Evolutionary conservation across 495 filamentous ascomycete species (phyloP).

Genomic region (Aspergillus saccharolyticus): DNA sequence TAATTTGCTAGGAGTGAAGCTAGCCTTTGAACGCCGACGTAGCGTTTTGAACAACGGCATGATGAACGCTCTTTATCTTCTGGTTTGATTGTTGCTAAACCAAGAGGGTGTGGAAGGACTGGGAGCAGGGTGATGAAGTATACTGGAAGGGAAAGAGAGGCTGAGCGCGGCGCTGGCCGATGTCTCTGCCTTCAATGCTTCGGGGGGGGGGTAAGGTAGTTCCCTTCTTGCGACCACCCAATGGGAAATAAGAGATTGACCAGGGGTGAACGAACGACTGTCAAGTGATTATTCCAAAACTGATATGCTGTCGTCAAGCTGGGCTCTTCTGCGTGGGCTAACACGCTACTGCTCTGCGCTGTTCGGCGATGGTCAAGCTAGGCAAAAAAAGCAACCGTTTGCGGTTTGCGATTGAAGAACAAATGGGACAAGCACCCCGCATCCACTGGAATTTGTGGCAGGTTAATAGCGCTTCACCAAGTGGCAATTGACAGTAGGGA

Average conservation of each 20-base stretch:
- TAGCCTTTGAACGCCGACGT: slow-evolving; percentile 66
- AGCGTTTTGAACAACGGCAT: slow-evolving; percentile 74
- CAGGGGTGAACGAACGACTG: slow-evolving; percentile 13
- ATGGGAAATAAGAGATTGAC: not conserved
- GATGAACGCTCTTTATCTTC: slow-evolving; percentile 4
- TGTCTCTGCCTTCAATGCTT: slow-evolving; percentile 3
- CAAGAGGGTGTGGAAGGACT: not conserved
- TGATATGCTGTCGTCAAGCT: not conserved
- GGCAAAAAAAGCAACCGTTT: slow-evolving; percentile 33
- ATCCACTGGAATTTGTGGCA: slow-evolving; percentile 13
- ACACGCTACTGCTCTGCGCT: not conserved
- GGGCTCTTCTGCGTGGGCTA: not conserved
- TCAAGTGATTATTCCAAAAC: not conserved
- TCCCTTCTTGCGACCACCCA: not conserved
- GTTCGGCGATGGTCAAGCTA: not conserved
- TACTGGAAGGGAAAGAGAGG: slow-evolving; percentile 11
- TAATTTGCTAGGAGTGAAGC: slow-evolving; percentile 53
- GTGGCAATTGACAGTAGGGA: not conserved
- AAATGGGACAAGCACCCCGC: slow-evolving; percentile 18
- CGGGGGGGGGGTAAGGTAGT: not conserved
- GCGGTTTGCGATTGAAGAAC: slow-evolving; percentile 32
- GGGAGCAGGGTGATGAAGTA: slow-evolving; percentile 10
- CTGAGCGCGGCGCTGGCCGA: slow-evolving; percentile 1
- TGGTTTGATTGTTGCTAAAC: not conserved
- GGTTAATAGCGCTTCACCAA: not conserved